phyloP scores from a whole-genome alignment of 371 early-diverging fungal species.

The Rhizopus sp. region DNA sequence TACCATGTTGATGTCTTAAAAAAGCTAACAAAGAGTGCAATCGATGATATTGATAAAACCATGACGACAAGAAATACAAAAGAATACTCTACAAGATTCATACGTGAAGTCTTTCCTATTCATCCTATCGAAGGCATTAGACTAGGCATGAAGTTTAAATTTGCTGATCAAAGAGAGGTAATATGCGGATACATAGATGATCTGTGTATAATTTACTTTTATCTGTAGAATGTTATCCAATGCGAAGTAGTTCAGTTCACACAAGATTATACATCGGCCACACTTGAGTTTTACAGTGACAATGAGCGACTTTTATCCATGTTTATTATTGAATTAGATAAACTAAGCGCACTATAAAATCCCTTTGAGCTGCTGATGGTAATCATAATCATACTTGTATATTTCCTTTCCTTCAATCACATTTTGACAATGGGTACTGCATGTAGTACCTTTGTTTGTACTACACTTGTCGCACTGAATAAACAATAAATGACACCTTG shows the following conservation, averaged over 20 bases:
- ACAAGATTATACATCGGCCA: neutral
- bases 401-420: conserved; percentile 37
- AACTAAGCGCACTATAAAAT: neutral
- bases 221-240: neutral
- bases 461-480: conserved; percentile 68
- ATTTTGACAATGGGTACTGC: conserved; percentile 58
- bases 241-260: neutral
- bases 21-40: neutral
- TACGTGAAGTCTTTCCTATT: conserved; percentile 30
- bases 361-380: conserved; percentile 42
- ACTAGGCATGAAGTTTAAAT: conserved; percentile 4
- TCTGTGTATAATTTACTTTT: neutral
- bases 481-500: conserved; percentile 68
- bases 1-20: neutral
- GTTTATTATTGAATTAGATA: neutral
- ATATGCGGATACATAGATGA: neutral
- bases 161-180: neutral
- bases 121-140: conserved; percentile 27
- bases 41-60: neutral
- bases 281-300: neutral
- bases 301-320: neutral
- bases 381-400: conserved; percentile 44
- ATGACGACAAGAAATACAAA: neutral
- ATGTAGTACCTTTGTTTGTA: conserved; percentile 55
- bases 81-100: conserved; percentile 16